Percentiles rank a stretch among this genome's conserved stretches.
Conservation (phyloP, 1,284 basidiomycete genomes). For the Tilletia setariae region DNA sequence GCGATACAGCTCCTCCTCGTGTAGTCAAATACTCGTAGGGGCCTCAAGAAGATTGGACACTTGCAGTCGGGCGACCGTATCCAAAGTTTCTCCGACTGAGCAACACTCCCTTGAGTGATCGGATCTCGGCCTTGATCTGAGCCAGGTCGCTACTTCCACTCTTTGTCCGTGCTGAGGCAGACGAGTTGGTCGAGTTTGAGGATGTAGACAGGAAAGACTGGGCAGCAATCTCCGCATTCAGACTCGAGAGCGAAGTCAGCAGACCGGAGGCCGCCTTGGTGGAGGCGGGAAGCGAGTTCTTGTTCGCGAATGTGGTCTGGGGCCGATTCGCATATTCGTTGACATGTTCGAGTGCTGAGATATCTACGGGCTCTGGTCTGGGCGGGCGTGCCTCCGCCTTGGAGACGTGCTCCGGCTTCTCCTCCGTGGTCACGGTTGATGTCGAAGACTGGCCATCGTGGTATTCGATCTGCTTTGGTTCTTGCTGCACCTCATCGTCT, state of each 20-base stretch:
- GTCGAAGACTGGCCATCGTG: background rate
- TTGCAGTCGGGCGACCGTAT: background rate
- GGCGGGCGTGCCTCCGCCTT: background rate
- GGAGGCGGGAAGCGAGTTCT: conserved; percentile 4
- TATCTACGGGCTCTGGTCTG: background rate
- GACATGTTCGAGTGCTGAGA: background rate
- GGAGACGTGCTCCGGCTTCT: background rate
- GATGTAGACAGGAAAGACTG: background rate
- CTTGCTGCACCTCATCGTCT: background rate
- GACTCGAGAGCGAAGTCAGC: background rate
- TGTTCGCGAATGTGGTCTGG: background rate
- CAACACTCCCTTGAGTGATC: conserved; percentile 1
- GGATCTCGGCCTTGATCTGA: conserved; percentile 16
- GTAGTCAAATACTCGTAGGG: conserved; percentile 12
- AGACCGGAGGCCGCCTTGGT: background rate
- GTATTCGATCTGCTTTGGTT: background rate
- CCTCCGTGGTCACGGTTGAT: background rate
- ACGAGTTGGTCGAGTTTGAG: background rate
- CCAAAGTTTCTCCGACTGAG: conserved; percentile 15
- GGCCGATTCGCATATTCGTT: background rate
- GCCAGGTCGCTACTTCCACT: background rate
- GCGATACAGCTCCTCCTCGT: conserved; percentile 4
- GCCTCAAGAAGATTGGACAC: background rate
- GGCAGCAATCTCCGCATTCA: conserved; percentile 1
- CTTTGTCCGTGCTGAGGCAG: background rate